A percentile compares a stretch with the other conserved stretches of the same genome.
Evolutionary conservation across 1,284 basidiomycete genomes (phyloP).

Genomic region (Trametes hirsuta): DNA sequence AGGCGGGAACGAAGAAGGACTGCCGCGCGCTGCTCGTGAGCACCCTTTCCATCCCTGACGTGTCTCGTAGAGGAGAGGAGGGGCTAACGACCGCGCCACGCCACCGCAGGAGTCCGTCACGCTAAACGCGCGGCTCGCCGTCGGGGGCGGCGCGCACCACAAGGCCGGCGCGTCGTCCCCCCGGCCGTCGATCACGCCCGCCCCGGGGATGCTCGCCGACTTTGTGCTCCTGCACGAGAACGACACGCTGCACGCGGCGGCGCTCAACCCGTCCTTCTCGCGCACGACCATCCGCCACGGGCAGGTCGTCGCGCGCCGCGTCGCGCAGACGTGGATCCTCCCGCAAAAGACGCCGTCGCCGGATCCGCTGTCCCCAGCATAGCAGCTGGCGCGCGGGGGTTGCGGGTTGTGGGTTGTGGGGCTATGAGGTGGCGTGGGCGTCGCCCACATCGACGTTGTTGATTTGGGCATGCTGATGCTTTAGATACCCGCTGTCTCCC

Average conservation of each 20-base stretch:
- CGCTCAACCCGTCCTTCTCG: slow-evolving; percentile 50
- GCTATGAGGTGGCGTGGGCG: not conserved
- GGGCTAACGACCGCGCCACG: not conserved
- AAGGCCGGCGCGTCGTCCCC: slow-evolving; percentile 21
- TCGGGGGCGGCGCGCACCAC: slow-evolving; percentile 38
- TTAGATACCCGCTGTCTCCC: not conserved
- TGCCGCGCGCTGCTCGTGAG: slow-evolving; percentile 53
- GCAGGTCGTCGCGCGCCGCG: slow-evolving; percentile 29
- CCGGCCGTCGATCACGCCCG: slow-evolving; percentile 37
- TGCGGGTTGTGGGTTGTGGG: not conserved
- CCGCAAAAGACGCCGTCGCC: slow-evolving; percentile 24
- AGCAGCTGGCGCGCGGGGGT: not conserved
- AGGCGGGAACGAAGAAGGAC: slow-evolving; percentile 52
- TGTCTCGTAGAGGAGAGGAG: not conserved
- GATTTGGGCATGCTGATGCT: not conserved
- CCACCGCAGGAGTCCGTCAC: slow-evolving; percentile 32
- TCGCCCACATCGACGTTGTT: not conserved
- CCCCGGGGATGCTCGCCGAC: slow-evolving; percentile 50
- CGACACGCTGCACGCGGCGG: slow-evolving; percentile 46
- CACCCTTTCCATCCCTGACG: slow-evolving; percentile 5
- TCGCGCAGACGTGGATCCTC: slow-evolving; percentile 23
- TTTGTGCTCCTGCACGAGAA: slow-evolving; percentile 62
- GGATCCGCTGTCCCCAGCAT: slow-evolving; percentile 1
- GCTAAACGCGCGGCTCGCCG: slow-evolving; percentile 37
- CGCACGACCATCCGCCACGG: slow-evolving; percentile 46